These are phyloP conservation scores for Thermomucor indicae-seudaticae DNA, from an alignment of 371 early-diverging fungal species.

Conservation along the genomic window DNA sequence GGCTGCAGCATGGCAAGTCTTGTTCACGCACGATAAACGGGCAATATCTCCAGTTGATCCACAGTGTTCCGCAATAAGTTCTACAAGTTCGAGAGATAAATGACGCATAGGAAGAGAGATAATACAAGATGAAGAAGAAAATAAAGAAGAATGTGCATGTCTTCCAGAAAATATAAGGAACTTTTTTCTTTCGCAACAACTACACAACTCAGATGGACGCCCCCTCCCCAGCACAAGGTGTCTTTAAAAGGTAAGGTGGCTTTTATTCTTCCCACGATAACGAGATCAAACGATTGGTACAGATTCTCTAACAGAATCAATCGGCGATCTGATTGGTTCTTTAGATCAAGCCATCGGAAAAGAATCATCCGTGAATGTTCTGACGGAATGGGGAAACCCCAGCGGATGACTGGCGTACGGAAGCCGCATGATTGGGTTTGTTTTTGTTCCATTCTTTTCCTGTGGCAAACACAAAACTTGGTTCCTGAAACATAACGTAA, in stretches of 20 bases:
- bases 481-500: too few species aligned
- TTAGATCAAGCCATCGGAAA: too few species aligned
- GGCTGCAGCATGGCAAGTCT: conserved; percentile 10
- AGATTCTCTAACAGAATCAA: conserved; percentile 4
- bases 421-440: too few species aligned
- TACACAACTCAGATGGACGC: not conserved
- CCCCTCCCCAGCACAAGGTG: not conserved
- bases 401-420: too few species aligned
- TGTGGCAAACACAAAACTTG: too few species aligned
- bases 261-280: not conserved
- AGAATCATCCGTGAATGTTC: too few species aligned
- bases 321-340: conserved; percentile 5
- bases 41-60: conserved; percentile 13
- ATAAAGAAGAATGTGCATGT: not conserved
- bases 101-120: conserved; percentile 11
- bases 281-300: not conserved
- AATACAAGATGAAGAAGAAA: conserved; percentile 6
- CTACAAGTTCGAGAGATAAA: conserved; percentile 26
- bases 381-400: too few species aligned
- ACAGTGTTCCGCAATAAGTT: conserved; percentile 16
- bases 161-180: not conserved
- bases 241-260: not conserved
- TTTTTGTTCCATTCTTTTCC: too few species aligned
- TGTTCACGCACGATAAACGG: conserved; percentile 15
- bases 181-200: too few species aligned